Base-by-base conservation (phyloP, 257 asterid species). In the Rhazya stricta region DNA sequence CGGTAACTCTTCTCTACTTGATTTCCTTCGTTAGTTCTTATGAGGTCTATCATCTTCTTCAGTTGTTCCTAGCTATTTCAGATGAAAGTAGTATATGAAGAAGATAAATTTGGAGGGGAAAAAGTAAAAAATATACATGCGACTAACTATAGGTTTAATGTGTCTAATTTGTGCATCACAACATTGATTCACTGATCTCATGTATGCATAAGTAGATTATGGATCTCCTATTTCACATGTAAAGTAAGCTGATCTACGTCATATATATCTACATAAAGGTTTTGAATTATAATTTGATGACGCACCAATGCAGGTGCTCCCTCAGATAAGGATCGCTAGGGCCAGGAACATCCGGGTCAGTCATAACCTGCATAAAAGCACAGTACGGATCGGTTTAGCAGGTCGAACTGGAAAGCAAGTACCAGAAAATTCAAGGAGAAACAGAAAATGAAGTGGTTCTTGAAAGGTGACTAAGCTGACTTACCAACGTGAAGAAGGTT, bases 291-390 rank as follows among this genome's bases (percentile, higher is more conserved):
- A 66, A 9, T 37, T 37, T n/a, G 50, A 37, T 39, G 8, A 63
- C 2, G 48, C 83, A 92, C 98, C 97, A 93, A 19, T 93, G 98
- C 63, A 93, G 94, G 75, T 89, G 95, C 85, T 93, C 98, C 68
- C 84, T 83, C 63, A 87, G 82, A 77, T 93, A 89, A 74, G 98
- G 97, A 77, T 93, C 98, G 73, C 97, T 91, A 21, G 98, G 98
- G 68, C 96, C 94, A 0, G 96, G 98, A 77, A 89, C 97, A 82
- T 92, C 98, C 46, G 97, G 98, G 71, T 93, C 98, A 29, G 91
- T 86, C 92, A 93, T 85, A 23, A 93, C 82, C 97, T 91, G 89
- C 85, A 29, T 0, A 54, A 51, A 16, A 4, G n/a, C 23, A 54
- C 5, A 23, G 43, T 7, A 39, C 10, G 58, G 27, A 1, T n/a